phyloP scores from a whole-genome alignment of 2,329 filamentous ascomycete species.

The Monosporascus sp. region DNA sequence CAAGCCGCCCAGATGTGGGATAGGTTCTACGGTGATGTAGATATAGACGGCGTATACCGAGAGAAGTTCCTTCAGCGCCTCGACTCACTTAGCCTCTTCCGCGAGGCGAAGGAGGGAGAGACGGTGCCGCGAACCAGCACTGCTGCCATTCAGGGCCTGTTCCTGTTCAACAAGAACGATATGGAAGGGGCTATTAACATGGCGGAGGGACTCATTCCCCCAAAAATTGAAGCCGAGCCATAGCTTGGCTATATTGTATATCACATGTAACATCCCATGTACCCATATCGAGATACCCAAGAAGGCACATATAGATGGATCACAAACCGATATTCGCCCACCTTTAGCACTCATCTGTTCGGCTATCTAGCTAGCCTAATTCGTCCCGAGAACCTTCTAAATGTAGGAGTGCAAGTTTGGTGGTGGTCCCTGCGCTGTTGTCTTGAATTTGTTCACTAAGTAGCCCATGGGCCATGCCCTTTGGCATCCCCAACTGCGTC shows the following conservation, averaged over 20 bases:
- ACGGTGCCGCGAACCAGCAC: constrained; percentile 64
- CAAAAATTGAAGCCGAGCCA: constrained; percentile 46
- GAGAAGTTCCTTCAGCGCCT: constrained; percentile 67
- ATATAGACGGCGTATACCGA: constrained; percentile 56
- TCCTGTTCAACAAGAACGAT: constrained; percentile 90
- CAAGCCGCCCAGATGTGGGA: constrained; percentile 90
- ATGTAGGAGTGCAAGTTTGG: too few relatives aligned
- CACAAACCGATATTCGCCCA: too few relatives aligned
- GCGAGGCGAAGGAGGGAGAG: constrained; percentile 44
- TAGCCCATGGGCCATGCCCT: too few relatives aligned
- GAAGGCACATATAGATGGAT: too few relatives aligned
- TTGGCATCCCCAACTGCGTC: too few relatives aligned
- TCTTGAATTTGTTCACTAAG: too few relatives aligned
- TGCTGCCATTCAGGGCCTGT: constrained; percentile 87
- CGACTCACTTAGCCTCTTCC: constrained; percentile 64
- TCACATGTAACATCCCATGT: neutral
- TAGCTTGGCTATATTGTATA: constrained; percentile 5
- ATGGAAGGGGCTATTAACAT: constrained; percentile 80
- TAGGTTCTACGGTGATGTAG: constrained; percentile 85
- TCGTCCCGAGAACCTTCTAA: too few relatives aligned
- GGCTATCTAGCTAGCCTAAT: too few relatives aligned
- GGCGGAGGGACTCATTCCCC: constrained; percentile 62
- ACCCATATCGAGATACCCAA: constrained; percentile 14
- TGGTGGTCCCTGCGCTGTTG: too few relatives aligned
- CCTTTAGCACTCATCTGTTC: too few relatives aligned